phyloP scores from a whole-genome alignment of 768 basidiomycete genomes.

The Naganishia onofrii region DNA sequence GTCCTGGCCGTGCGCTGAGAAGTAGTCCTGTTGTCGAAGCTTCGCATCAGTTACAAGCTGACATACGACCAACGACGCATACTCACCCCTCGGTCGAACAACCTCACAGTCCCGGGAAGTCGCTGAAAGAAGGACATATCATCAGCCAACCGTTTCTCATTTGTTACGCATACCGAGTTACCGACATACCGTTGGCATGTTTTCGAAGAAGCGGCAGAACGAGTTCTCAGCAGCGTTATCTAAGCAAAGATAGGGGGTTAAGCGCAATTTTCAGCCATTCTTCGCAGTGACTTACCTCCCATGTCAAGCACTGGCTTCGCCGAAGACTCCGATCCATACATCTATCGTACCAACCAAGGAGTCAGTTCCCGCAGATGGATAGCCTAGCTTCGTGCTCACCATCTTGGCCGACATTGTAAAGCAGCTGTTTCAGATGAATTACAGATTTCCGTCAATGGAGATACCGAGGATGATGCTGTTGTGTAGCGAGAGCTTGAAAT shows the following conservation, averaged over 20 bases:
- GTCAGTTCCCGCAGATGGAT: not conserved
- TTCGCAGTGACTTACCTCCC: conserved; percentile 13
- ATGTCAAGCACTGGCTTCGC: conserved; percentile 34
- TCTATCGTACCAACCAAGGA: conserved; percentile 1
- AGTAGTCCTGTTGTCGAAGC: conserved; percentile 60
- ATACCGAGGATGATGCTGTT: too few relatives aligned
- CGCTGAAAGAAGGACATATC: conserved; percentile 41
- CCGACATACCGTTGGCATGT: conserved; percentile 49
- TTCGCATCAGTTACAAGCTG: not conserved
- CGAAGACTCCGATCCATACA: conserved; percentile 32
- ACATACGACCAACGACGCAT: not conserved
- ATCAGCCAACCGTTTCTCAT: not conserved
- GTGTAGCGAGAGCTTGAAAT: too few relatives aligned
- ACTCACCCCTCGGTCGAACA: conserved; percentile 68
- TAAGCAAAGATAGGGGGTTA: conserved; percentile 22
- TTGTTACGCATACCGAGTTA: conserved; percentile 7
- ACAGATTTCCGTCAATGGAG: too few relatives aligned
- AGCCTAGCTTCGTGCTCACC: conserved; percentile 13
- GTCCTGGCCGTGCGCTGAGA: conserved; percentile 83
- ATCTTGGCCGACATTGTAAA: conserved; percentile 25
- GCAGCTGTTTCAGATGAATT: not conserved
- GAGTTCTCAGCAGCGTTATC: conserved; percentile 72
- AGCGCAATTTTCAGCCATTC: not conserved
- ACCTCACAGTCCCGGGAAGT: conserved; percentile 69
- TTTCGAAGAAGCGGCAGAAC: conserved; percentile 61